Conservation (phyloP, 495 filamentous ascomycete genomes). For the Penicillium roqueforti region DNA sequence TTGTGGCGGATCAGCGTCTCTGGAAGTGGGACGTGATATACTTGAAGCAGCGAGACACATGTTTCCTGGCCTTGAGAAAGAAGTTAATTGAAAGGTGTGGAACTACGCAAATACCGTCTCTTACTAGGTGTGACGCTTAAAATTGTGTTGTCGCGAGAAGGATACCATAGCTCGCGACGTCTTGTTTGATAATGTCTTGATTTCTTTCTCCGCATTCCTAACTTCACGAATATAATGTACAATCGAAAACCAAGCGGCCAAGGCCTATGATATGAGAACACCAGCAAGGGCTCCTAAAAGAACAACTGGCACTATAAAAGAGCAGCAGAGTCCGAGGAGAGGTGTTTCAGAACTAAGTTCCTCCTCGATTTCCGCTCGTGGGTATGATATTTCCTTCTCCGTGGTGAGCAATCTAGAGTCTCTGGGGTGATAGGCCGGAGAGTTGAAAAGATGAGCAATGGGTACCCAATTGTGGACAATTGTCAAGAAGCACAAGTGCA, state of each 20-base stretch:
- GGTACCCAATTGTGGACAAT: constrained; percentile 26
- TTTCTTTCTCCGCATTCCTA: too few relatives aligned
- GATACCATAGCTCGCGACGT: too few relatives aligned
- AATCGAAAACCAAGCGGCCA: not conserved
- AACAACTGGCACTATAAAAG: not conserved
- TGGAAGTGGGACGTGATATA: too few relatives aligned
- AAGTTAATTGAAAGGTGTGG: too few relatives aligned
- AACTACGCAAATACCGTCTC: too few relatives aligned
- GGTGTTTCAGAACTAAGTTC: not conserved
- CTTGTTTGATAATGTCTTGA: too few relatives aligned
- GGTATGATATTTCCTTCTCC: not conserved
- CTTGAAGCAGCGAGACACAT: too few relatives aligned
- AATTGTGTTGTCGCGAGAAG: too few relatives aligned
- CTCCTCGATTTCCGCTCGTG: not conserved
- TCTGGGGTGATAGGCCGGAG: constrained; percentile 20
- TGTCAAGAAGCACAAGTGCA: constrained; percentile 26
- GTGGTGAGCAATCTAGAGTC: constrained; percentile 2
- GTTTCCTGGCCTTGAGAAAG: too few relatives aligned
- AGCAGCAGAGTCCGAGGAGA: not conserved
- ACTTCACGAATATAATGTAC: too few relatives aligned
- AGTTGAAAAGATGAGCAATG: constrained; percentile 24
- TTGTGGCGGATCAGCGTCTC: too few relatives aligned
- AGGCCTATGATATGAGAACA: not conserved
- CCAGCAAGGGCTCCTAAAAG: not conserved
- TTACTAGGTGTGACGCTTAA: too few relatives aligned